Evolutionary conservation across 2,329 filamentous ascomycete genomes (phyloP).

Genomic region (Penicillium sp.): DNA sequence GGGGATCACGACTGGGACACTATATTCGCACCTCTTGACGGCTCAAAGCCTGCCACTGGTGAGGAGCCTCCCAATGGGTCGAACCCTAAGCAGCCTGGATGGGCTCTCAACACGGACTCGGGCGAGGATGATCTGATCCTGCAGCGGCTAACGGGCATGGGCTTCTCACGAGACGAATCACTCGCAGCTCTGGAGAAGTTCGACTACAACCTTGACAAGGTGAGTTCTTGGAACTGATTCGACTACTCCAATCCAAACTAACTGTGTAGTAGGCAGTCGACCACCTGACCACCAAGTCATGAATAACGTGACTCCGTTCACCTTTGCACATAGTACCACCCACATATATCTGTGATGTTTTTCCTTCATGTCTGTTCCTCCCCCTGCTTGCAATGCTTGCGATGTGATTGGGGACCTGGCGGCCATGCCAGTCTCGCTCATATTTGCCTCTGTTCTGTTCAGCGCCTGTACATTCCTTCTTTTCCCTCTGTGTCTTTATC

Average conservation of each 20-base stretch:
- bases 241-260: background rate
- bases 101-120: slow-evolving; percentile 67
- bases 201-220: slow-evolving; percentile 93
- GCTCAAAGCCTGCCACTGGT: slow-evolving; percentile 22
- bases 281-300: slow-evolving; percentile 41
- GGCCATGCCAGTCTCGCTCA: background rate
- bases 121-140: slow-evolving; percentile 88
- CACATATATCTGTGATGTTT: slow-evolving; percentile 18
- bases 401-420: slow-evolving; percentile 2
- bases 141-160: slow-evolving; percentile 85
- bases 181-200: slow-evolving; percentile 83
- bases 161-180: slow-evolving; percentile 69
- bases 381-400: slow-evolving; percentile 1
- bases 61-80: slow-evolving; percentile 18
- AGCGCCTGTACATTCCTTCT: slow-evolving; percentile 16
- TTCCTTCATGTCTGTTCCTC: slow-evolving; percentile 13
- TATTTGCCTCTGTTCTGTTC: slow-evolving; percentile 4
- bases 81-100: slow-evolving; percentile 48
- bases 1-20: slow-evolving; percentile 82
- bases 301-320: slow-evolving; percentile 10
- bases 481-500: slow-evolving; percentile 3
- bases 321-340: slow-evolving; percentile 24
- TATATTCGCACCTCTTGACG: slow-evolving; percentile 78
- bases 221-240: slow-evolving; percentile 46
- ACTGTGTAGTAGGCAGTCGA: slow-evolving; percentile 34